A percentile compares a stretch with the other conserved stretches of the same genome.
Conservation (phyloP, 495 filamentous ascomycete species). For the Trichoderma asperelloides region DNA sequence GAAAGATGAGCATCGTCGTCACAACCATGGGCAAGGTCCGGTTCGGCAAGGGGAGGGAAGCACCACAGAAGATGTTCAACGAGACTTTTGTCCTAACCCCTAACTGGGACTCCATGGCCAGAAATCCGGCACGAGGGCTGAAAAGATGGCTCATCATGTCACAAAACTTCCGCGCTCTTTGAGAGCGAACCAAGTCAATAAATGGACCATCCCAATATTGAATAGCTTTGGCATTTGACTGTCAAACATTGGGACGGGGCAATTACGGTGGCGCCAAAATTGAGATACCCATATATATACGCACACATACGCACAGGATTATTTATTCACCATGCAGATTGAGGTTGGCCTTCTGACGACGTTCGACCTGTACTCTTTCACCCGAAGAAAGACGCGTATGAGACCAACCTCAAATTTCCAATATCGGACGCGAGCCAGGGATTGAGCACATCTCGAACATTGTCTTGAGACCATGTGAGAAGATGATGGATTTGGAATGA, state of each 20-base stretch:
- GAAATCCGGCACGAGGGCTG: constrained; percentile 24
- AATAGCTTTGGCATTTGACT: background rate
- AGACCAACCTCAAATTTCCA: background rate
- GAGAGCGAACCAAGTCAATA: background rate
- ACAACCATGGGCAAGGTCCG: constrained; percentile 56
- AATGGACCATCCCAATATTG: background rate
- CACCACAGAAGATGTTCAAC: constrained; percentile 54
- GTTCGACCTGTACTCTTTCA: background rate
- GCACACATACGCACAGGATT: background rate
- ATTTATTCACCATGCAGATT: background rate
- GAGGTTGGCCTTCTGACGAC: background rate
- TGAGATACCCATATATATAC: background rate
- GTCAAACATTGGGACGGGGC: background rate
- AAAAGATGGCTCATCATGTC: constrained; percentile 59
- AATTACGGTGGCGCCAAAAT: no score
- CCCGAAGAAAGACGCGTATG: background rate
- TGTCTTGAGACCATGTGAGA: background rate
- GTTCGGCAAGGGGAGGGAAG: constrained; percentile 47
- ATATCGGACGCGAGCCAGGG: background rate
- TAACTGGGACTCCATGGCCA: constrained; percentile 46
- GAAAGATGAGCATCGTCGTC: constrained; percentile 56
- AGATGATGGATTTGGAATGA: background rate
- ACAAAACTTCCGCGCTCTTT: constrained; percentile 55
- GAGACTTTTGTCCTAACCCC: constrained; percentile 68
- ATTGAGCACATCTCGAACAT: background rate